Evolutionary conservation across 495 filamentous ascomycete species (phyloP), one percentile per base, ranked within the genome.

Genomic region (Terfezia boudieri): DNA sequence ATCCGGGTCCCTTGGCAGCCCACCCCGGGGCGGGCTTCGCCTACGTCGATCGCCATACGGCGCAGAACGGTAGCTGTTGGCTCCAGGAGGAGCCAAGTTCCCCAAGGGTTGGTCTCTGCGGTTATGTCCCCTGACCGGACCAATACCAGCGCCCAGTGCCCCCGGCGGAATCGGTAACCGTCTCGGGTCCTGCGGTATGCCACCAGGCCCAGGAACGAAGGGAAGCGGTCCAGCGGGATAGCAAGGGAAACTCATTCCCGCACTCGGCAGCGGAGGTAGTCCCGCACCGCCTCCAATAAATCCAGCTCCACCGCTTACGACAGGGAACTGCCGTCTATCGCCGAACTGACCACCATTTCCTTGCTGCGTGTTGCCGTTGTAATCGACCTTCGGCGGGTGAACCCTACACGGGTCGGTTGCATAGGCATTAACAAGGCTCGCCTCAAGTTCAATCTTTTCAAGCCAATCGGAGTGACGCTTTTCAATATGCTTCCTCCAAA

Each of bases 401-500:
- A 64, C 95, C 87, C 63, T 94, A 87, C 16, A 89, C 76, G 90
- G 90, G 61, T 99, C 90, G 9, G 93, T 67, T 10, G 94, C 86
- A 65, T 96, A 99, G 17, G 81, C 77, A 63, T 96, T 99, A 60
- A 99, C 81, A 17, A 96, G 77, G 14, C 78, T 73, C 74, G 93
- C 90, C 71, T 94, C 86, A 62, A 77, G 76, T 68, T 79, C 80
- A 63, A 94, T 73, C 53, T 71, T 76, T 11, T 88, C 80, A 52
- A 81, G 76, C 86, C 86, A 99, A 55, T 95, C 89, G 0, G 74
- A 58, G 64, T 99, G 90, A 36, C 93, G 82, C 70, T 98, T 98
- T 66, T 95, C 92, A 17, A 96, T 77, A 61, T 99, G 90, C 71
- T 99, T 99, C 59, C 78, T 80, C 90, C 90, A 99, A 67, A 96